Evolutionary conservation across 2,329 filamentous ascomycete genomes (phyloP), one percentile per base, ranked within the genome.

Genomic region (Phoma sp.): DNA sequence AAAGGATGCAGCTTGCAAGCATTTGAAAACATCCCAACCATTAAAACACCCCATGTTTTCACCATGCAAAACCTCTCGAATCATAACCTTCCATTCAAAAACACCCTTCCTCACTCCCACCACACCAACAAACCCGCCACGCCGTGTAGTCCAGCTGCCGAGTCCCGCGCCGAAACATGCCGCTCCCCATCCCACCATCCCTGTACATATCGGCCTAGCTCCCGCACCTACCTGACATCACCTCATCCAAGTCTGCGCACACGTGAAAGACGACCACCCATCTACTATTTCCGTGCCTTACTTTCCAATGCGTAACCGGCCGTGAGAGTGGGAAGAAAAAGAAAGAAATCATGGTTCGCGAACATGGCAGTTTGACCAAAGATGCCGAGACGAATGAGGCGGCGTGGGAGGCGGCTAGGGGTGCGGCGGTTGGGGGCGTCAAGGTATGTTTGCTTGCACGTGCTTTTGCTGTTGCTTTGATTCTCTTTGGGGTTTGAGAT

Each of bases 321-420:
- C 22, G 41, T 35, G 24, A n/a, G 10, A 36, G 36, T 9, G 22
- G 4, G 17, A 17, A 17, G 17, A 17, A 17, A 17, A 4, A 6
- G 22, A 24, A 24, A 24, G 6, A 24, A 22, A 47, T 6, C 1
- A 70, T 63, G 51, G 70, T 85, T 79, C 77, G 76, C 60, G 68
- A 77, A 49, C 82, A 86, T 76, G 85, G 84, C 64, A 82, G 80
- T 59, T 77, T 88, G 68, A 73, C 67, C 13, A 84, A 84, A 46
- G 85, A 84, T 62, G 84, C 85, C 37, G 90, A 94, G 73, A 85
- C 88, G 44, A 84, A 84, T 60, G 80, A 84, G 52, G 90, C 90
- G 41, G 86, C 88, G 37, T 88, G 87, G 85, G 88, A 90, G 67
- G 90, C 89, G 32, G 82, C 82, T 2, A 82, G 82, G 59, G 91